Percentiles rank a stretch among this genome's conserved stretches.
phyloP scores from a whole-genome alignment of 169 alveolate genomes.

The Plasmodium vivax region DNA sequence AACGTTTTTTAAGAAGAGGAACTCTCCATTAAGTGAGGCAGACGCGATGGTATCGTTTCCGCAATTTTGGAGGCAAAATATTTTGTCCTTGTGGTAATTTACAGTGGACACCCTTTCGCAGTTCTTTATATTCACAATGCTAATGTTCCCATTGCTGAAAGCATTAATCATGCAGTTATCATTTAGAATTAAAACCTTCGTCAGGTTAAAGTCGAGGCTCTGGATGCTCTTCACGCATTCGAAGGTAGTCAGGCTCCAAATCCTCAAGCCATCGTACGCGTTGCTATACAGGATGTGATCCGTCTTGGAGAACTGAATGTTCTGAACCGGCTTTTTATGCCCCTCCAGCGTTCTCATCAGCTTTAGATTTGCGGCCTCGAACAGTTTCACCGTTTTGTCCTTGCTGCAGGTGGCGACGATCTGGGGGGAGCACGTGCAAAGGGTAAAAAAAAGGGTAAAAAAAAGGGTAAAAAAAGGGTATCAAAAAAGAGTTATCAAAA shows the following conservation, averaged over 20 bases:
- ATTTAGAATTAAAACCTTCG: slow-evolving; percentile 40
- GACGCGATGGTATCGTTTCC: slow-evolving; percentile 18
- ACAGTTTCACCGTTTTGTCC: slow-evolving; percentile 62
- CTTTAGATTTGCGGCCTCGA: slow-evolving; percentile 35
- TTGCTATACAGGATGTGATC: slow-evolving; percentile 31
- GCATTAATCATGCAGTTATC: slow-evolving; percentile 65
- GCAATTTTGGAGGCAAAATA: slow-evolving; percentile 57
- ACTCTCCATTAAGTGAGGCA: slow-evolving; percentile 68
- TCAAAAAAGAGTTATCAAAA: too few species aligned
- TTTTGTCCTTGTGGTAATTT: slow-evolving; percentile 71
- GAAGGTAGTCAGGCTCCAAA: slow-evolving; percentile 33
- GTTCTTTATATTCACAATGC: slow-evolving; percentile 50
- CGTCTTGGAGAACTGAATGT: slow-evolving; percentile 33
- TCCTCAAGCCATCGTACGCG: slow-evolving; percentile 54
- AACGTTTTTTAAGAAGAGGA: slow-evolving; percentile 46
- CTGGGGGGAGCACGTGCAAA: neutral
- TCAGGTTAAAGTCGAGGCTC: slow-evolving; percentile 62
- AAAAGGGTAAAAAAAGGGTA: neutral
- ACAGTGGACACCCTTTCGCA: slow-evolving; percentile 50
- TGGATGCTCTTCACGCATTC: slow-evolving; percentile 69
- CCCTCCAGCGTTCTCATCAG: slow-evolving; percentile 50
- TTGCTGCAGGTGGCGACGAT: slow-evolving; percentile 70
- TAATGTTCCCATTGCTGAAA: slow-evolving; percentile 66
- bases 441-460: neutral
- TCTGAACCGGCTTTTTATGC: slow-evolving; percentile 72